phyloP scores from a whole-genome alignment of 106 monocot genomes.

The Dioscorea zingiberensis region DNA sequence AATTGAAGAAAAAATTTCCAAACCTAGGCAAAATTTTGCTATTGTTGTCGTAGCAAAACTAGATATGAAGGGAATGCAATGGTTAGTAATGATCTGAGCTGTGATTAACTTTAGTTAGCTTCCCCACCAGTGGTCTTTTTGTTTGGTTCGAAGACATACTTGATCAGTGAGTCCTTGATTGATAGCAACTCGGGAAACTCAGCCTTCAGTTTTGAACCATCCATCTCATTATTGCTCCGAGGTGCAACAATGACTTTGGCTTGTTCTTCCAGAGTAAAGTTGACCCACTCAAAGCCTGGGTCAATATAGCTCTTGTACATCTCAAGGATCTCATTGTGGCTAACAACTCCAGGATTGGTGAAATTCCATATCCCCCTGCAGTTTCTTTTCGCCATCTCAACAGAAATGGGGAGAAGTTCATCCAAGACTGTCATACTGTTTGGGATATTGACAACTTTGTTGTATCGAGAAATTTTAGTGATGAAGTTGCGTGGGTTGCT shows the following conservation, averaged over 20 bases:
- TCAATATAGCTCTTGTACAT: not conserved
- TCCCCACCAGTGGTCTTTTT: not conserved
- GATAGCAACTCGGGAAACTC: not conserved
- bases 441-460: not conserved
- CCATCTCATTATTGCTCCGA: not conserved
- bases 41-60: too few relatives aligned
- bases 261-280: not conserved
- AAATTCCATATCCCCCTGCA: constrained; percentile 3
- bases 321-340: constrained; percentile 1
- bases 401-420: not conserved
- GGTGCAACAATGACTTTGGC: not conserved
- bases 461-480: not conserved
- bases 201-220: not conserved
- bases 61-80: too few relatives aligned
- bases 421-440: constrained; percentile 1
- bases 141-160: not conserved
- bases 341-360: not conserved
- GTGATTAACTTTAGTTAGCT: too few relatives aligned
- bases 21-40: too few relatives aligned
- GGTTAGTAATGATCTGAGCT: too few relatives aligned
- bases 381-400: not conserved
- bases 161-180: constrained; percentile 1
- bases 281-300: not conserved
- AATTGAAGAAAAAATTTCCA: too few relatives aligned
- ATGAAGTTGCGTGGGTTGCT: constrained; percentile 4